phyloP scores from a whole-genome alignment of 2,329 filamentous ascomycete species.

The Botryotinia narcissicola region DNA sequence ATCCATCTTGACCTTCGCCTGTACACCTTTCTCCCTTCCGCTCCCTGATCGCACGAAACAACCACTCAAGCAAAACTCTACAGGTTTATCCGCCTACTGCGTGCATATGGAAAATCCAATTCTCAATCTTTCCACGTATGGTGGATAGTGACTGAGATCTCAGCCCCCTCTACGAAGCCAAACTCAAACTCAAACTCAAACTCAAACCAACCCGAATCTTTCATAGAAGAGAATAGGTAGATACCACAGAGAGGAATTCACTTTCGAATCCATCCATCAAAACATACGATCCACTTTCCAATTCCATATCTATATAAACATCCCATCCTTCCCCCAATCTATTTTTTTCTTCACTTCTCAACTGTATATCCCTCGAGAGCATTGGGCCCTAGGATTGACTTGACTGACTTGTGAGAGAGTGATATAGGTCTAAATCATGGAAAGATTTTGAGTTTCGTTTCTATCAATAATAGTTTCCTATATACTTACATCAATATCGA shows the following conservation, averaged over 20 bases:
- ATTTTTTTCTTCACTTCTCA: background rate
- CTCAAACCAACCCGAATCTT: background rate
- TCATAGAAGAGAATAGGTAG: background rate
- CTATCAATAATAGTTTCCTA: accelerated
- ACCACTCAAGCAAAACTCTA: background rate
- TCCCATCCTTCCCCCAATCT: background rate
- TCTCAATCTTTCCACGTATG: background rate
- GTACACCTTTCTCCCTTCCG: too few relatives aligned
- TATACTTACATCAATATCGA: too few relatives aligned
- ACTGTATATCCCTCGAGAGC: background rate
- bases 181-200: background rate
- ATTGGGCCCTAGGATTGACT: background rate
- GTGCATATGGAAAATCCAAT: background rate
- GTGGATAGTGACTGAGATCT: background rate
- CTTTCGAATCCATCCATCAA: background rate
- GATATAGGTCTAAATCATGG: accelerated
- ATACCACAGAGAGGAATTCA: background rate
- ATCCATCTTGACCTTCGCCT: background rate
- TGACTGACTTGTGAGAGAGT: too few relatives aligned
- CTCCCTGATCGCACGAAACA: background rate
- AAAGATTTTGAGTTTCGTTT: accelerated
- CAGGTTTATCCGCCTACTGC: too few relatives aligned
- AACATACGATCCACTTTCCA: background rate
- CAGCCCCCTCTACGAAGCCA: too few relatives aligned
- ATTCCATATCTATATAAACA: background rate